These are phyloP conservation scores for Backusella westeae DNA, from an alignment of 192 early-diverging fungal genomes.

Conservation along the genomic window DNA sequence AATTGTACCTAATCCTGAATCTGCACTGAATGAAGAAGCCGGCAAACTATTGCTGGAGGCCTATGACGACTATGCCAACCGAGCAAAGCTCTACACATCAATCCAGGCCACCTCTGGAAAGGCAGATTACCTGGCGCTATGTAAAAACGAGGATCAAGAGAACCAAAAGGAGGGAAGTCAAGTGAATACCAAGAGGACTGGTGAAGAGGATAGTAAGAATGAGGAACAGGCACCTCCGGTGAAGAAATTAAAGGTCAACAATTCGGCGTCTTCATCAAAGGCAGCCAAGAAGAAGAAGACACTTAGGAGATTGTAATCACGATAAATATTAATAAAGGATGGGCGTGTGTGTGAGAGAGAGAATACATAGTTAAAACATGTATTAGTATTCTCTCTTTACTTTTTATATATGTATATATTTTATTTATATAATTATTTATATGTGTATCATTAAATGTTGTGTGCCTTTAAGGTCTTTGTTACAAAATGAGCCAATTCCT, in stretches of 20 bases:
- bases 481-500: constrained; percentile 27
- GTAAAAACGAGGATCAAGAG: constrained; percentile 1
- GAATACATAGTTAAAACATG: not conserved
- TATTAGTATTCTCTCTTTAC: not conserved
- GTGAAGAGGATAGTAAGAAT: not conserved
- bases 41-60: constrained; percentile 85
- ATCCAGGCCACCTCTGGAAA: constrained; percentile 68
- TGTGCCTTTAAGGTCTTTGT: constrained; percentile 7
- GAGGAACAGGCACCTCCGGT: not conserved
- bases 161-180: not conserved
- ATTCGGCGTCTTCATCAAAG: not conserved
- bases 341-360: too few relatives aligned
- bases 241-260: not conserved
- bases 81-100: constrained; percentile 73
- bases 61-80: constrained; percentile 81
- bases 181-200: not conserved
- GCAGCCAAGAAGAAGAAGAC: not conserved
- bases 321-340: not conserved
- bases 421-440: not conserved
- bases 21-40: constrained; percentile 94
- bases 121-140: not conserved
- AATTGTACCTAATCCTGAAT: constrained; percentile 94
- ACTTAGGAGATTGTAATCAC: not conserved
- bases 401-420: not conserved
- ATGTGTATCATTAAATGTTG: not conserved